phyloP scores from a whole-genome alignment of 1,284 basidiomycete species.

The Tylopilus orsonianus region DNA sequence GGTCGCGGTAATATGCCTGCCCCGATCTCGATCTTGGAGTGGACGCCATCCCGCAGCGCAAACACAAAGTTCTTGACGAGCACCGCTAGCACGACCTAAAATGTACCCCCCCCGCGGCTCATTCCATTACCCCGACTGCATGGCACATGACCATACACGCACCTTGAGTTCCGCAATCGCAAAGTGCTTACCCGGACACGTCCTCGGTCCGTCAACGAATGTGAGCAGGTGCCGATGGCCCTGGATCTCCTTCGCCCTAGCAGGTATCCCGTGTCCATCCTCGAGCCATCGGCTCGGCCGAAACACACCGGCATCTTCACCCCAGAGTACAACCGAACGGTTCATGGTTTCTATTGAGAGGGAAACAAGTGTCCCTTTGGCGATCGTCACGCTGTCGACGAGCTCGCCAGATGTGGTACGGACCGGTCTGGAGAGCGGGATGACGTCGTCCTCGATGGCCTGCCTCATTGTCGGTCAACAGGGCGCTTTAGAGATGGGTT shows the following conservation, averaged over 20 bases:
- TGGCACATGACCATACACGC: background rate
- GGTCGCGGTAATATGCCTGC: too few relatives aligned
- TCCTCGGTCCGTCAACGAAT: too few relatives aligned
- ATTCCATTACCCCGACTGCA: too few relatives aligned
- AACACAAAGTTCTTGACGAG: slow-evolving; percentile 19
- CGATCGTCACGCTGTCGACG: slow-evolving; percentile 39
- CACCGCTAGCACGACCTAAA: slow-evolving; percentile 13
- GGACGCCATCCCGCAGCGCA: too few relatives aligned
- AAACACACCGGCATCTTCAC: slow-evolving; percentile 36
- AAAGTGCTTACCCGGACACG: slow-evolving; percentile 43
- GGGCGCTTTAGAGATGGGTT: too few relatives aligned
- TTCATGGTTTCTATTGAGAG: slow-evolving; percentile 41
- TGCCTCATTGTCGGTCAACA: slow-evolving; percentile 16
- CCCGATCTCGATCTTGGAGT: too few relatives aligned
- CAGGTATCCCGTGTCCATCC: too few relatives aligned
- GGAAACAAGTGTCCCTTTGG: slow-evolving; percentile 43
- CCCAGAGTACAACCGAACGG: too few relatives aligned
- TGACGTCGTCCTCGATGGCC: slow-evolving; percentile 49
- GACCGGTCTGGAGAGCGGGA: slow-evolving; percentile 29
- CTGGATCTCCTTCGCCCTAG: too few relatives aligned
- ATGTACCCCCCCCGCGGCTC: too few relatives aligned
- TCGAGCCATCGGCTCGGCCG: slow-evolving; percentile 34
- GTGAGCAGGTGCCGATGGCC: slow-evolving; percentile 40
- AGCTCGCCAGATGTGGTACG: background rate
- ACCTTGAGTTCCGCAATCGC: slow-evolving; percentile 51